Evolutionary conservation across 495 filamentous ascomycete genomes (phyloP), one percentile per base, ranked within the genome.

Genomic region (Lasiosphaeria hispida): DNA sequence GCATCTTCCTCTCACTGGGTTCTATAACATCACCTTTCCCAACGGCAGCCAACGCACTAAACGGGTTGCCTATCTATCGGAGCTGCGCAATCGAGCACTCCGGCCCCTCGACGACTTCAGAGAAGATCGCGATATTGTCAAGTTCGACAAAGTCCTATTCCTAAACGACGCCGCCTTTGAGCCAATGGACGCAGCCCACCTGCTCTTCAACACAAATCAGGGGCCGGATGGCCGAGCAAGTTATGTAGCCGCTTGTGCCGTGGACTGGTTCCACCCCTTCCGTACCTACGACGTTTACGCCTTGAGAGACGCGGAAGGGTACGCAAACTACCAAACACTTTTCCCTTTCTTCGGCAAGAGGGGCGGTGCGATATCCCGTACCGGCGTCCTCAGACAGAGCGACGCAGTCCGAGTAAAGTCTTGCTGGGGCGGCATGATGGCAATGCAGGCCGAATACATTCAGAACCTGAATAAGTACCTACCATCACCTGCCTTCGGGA

Each of bases 211-310:
- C 4, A 93, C 90, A 1, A 88, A 92, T 60, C 48, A 68, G 7
- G 78, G 79, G 11, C 68, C 76, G 8, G 76, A 78, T 17, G 87
- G 87, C 17, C 68, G 74, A n/a, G 67, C 86, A 1, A 68, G 80
- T 47, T 92, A 91, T 64, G 81, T 85, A n/a, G 86, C 88, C n/a
- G 89, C 87, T 2, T 94, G 90, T 63, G 89, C 86, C 3, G 73
- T 89, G 6, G 90, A 94, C 67, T 93, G 88, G 59, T 83, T 85
- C 65, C 85, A 85, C 48, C 82, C 86, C 0, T 84, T 90, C 71
- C 89, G 89, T 62, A 90, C 87, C 69, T 94, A 94, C 65, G 90
- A 94, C 70, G 86, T 87, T 3, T 92, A 87, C 75, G 89, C 90
- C 10, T 87, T 86, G 15, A 79, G 90, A 4, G 90, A 94, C 62